Evolutionary conservation across 345 rosid species (phyloP).

Genomic region (Salix arbutifolia): DNA sequence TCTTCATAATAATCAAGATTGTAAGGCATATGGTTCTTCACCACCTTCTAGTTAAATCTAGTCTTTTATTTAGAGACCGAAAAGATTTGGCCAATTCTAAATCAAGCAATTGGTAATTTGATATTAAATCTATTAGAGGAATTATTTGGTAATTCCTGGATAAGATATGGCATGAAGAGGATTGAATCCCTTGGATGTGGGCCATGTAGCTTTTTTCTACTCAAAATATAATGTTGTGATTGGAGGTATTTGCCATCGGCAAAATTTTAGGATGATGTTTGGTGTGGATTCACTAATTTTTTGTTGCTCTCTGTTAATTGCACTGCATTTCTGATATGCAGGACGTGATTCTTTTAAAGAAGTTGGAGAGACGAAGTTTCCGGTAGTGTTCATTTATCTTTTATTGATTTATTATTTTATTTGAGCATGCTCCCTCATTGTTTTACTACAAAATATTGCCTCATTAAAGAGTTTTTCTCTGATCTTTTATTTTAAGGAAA

Average conservation of each 20-base stretch:
- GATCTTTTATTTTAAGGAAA: slow-evolving; percentile 18
- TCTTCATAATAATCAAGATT: not conserved
- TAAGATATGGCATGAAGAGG: not conserved
- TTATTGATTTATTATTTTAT: slow-evolving; percentile 1
- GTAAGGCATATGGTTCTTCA: not conserved
- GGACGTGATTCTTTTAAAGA: slow-evolving; percentile 58
- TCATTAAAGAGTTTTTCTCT: not conserved
- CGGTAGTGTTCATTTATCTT: slow-evolving; percentile 48
- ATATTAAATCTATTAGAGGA: not conserved
- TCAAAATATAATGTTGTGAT: not conserved
- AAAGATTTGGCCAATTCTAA: not conserved
- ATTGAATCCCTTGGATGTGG: not conserved
- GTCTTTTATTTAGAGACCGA: not conserved
- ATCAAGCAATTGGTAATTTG: not conserved
- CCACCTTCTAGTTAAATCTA: not conserved
- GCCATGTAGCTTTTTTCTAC: not conserved
- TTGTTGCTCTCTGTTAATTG: slow-evolving; percentile 10
- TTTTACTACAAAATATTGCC: not conserved
- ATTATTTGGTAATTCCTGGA: not conserved
- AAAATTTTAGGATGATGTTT: not conserved
- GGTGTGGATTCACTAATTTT: not conserved
- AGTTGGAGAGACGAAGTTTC: slow-evolving; percentile 75
- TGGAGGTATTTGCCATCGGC: not conserved
- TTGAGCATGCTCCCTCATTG: not conserved
- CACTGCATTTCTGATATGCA: slow-evolving; percentile 49